Percentiles rank a stretch among this genome's conserved stretches.
These are phyloP conservation scores for Pholiota conissans DNA, from an alignment of 768 basidiomycete species.

Conservation along the genomic window DNA sequence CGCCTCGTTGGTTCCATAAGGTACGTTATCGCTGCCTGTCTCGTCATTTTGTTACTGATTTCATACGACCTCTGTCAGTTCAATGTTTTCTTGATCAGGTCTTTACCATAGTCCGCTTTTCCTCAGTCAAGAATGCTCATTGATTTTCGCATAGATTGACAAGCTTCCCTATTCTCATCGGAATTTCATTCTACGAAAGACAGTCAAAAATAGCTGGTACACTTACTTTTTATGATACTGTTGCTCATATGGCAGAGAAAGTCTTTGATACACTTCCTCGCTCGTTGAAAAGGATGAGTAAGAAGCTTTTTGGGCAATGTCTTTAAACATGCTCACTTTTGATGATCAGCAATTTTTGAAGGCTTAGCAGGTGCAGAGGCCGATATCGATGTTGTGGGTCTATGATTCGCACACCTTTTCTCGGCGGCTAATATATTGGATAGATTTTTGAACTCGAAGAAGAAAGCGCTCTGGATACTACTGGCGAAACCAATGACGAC, in stretches of 20 bases:
- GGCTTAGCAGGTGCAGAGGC: constrained; percentile 69
- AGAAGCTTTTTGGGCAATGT: not conserved
- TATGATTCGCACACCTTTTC: not conserved
- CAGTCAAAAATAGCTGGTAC: constrained; percentile 72
- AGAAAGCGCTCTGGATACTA: constrained; percentile 63
- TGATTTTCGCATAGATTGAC: constrained; percentile 50
- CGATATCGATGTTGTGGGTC: constrained; percentile 73
- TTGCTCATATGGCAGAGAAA: constrained; percentile 65
- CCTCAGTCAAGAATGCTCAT: not conserved
- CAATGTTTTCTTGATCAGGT: constrained; percentile 89
- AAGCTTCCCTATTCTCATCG: constrained; percentile 80
- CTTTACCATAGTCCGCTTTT: no score
- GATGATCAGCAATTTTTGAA: constrained; percentile 70
- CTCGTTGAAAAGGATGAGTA: constrained; percentile 73
- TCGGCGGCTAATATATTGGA: not conserved
- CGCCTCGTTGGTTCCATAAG: constrained; percentile 98
- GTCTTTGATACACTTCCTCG: constrained; percentile 76
- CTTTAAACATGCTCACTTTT: not conserved
- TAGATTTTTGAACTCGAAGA: constrained; percentile 84
- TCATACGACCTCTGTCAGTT: constrained; percentile 41
- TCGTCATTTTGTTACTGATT: no score
- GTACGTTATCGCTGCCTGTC: constrained; percentile 33
- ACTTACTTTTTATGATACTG: constrained; percentile 69
- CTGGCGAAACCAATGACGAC: constrained; percentile 33
- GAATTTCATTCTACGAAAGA: constrained; percentile 84